These are phyloP conservation scores for Heracleum sosnowskyi DNA, from an alignment of 129 eudicot species.

Conservation along the genomic window DNA sequence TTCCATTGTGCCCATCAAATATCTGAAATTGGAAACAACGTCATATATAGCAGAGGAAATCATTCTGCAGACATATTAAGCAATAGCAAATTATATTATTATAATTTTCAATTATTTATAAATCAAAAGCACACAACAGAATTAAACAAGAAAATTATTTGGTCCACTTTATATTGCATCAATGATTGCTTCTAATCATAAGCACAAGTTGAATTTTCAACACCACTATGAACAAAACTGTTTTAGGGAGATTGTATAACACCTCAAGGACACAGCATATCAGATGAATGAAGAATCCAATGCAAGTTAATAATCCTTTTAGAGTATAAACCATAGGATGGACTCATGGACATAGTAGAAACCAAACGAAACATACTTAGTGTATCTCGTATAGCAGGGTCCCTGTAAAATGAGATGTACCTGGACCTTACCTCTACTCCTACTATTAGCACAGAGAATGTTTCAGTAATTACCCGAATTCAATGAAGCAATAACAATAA, in stretches of 20 bases:
- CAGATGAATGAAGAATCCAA: background rate
- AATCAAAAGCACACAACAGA: background rate
- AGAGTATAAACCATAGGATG: background rate
- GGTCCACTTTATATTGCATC: background rate
- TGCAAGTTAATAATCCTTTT: background rate
- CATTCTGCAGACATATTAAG: background rate
- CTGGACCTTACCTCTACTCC: background rate
- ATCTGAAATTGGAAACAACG: slow-evolving; percentile 30
- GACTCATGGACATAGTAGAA: background rate
- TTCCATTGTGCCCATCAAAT: slow-evolving; percentile 94
- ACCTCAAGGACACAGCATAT: background rate
- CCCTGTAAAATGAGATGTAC: background rate
- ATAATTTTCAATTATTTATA: background rate
- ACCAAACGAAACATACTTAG: background rate
- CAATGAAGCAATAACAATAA: background rate
- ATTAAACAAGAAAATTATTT: background rate
- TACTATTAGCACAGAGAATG: background rate
- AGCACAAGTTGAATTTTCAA: background rate
- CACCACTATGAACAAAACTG: background rate
- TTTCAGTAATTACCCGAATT: background rate
- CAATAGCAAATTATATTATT: background rate
- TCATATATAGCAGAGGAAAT: background rate
- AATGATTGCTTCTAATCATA: background rate
- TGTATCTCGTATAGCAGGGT: background rate
- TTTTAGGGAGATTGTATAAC: background rate